These are phyloP conservation scores for Austroboletus festivus DNA, from an alignment of 768 basidiomycete species.

Conservation along the genomic window DNA sequence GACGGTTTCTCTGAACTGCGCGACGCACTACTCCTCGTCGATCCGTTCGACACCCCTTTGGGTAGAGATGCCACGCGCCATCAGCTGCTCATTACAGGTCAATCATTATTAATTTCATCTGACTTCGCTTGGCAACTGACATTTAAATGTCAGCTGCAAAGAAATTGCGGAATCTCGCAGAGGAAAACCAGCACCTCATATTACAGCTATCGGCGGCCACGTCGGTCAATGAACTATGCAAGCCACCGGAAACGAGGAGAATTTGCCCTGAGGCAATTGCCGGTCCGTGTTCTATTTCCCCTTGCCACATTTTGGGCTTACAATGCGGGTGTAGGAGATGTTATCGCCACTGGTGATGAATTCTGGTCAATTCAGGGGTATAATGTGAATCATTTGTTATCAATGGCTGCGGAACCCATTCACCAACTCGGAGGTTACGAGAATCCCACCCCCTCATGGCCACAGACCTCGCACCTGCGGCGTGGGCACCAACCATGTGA, in stretches of 20 bases:
- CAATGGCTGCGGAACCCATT: not conserved
- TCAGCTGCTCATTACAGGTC: not conserved
- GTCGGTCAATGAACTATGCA: not conserved
- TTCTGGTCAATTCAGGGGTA: constrained; percentile 6
- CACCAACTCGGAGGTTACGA: constrained; percentile 3
- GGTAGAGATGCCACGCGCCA: constrained; percentile 14
- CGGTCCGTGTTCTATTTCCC: constrained; percentile 11
- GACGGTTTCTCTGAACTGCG: constrained; percentile 14
- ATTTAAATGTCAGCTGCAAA: constrained; percentile 37
- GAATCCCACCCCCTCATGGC: constrained; percentile 7
- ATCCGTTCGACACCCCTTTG: constrained; percentile 12
- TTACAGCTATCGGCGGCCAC: constrained; percentile 1
- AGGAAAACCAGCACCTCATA: constrained; percentile 19
- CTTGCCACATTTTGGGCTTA: constrained; percentile 2
- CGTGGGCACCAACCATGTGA: constrained; percentile 8
- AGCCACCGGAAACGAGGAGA: not conserved
- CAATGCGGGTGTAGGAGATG: constrained; percentile 9
- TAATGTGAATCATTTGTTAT: not conserved
- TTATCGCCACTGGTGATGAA: not conserved
- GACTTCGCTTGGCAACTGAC: constrained; percentile 1
- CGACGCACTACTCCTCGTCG: constrained; percentile 5
- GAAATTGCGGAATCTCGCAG: constrained; percentile 40
- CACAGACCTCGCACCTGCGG: not conserved
- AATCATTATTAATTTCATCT: not conserved
- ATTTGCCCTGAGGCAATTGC: not conserved